Evolutionary conservation across 495 filamentous ascomycete species (phyloP).

Genomic region (Trichocladium uniseriatum): DNA sequence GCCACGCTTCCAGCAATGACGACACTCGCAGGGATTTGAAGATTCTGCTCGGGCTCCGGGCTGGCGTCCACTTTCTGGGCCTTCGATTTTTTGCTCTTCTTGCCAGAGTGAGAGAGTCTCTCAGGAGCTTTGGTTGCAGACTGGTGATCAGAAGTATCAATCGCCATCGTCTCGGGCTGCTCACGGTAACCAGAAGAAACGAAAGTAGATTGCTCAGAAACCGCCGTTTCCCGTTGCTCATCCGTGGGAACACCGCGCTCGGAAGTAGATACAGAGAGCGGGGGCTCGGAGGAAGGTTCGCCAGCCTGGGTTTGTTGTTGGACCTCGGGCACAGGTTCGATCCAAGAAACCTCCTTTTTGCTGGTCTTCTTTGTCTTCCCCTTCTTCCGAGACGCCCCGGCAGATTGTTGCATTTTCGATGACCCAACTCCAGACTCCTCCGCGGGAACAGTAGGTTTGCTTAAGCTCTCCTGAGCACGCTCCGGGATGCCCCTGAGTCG

Average conservation of each 20-base stretch:
- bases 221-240: background rate
- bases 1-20: constrained; percentile 1
- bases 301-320: background rate
- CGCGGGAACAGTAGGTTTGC: background rate
- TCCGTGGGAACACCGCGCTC: background rate
- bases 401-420: constrained; percentile 2
- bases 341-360: constrained; percentile 20
- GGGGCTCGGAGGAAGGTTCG: background rate
- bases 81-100: constrained; percentile 29
- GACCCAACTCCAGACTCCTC: background rate
- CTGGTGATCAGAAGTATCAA: too few relatives aligned
- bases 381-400: constrained; percentile 17
- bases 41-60: constrained; percentile 9
- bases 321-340: constrained; percentile 3
- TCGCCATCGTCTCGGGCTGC: background rate
- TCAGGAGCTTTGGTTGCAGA: background rate
- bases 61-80: constrained; percentile 12
- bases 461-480: background rate
- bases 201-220: background rate
- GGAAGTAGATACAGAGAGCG: background rate
- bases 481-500: background rate
- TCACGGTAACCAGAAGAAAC: constrained; percentile 1
- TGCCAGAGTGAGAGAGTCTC: constrained; percentile 6
- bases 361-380: constrained; percentile 21
- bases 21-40: too few relatives aligned